Evolutionary conservation across 495 filamentous ascomycete genomes (phyloP).

Genomic region (Amniculicola lignicola): DNA sequence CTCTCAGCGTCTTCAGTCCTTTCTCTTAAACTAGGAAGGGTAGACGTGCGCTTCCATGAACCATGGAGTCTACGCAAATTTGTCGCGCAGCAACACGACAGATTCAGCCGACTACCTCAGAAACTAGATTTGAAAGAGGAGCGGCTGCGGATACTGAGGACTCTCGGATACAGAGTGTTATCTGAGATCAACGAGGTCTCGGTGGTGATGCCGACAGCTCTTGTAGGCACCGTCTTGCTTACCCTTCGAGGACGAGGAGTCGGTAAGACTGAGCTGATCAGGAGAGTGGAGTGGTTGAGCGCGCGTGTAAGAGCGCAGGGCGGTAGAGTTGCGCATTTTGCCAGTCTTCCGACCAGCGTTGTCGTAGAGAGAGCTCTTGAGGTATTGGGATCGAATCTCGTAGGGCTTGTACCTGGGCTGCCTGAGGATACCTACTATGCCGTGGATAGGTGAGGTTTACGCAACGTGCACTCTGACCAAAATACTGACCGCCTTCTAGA

Average conservation of each 20-base stretch:
- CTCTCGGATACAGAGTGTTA: slow-evolving; percentile 84
- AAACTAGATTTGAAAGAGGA: slow-evolving; percentile 41
- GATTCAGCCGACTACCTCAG: slow-evolving; percentile 38
- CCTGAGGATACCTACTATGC: slow-evolving; percentile 89
- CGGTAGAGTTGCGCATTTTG: slow-evolving; percentile 88
- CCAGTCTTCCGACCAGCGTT: slow-evolving; percentile 65
- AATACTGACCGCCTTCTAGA: slow-evolving; percentile 21
- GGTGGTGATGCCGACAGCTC: slow-evolving; percentile 94
- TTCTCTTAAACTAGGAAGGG: slow-evolving; percentile 80
- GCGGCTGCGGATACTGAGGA: slow-evolving; percentile 65
- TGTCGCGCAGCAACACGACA: slow-evolving; percentile 66
- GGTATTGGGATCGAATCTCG: slow-evolving; percentile 82
- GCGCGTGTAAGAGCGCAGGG: slow-evolving; percentile 80
- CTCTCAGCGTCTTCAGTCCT: slow-evolving; percentile 84
- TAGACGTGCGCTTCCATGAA: slow-evolving; percentile 93
- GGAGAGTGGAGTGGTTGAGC: slow-evolving; percentile 86
- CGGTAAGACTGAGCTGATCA: slow-evolving; percentile 77
- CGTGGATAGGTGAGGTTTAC: slow-evolving; percentile 61
- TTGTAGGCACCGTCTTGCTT: slow-evolving; percentile 90
- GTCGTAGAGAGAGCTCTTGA: slow-evolving; percentile 90
- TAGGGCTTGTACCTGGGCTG: slow-evolving; percentile 72
- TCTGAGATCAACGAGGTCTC: slow-evolving; percentile 93
- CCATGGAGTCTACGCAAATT: slow-evolving; percentile 87
- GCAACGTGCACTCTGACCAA: neutral
- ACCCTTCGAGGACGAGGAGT: slow-evolving; percentile 91